Percentiles rank a stretch among this genome's conserved stretches.
Evolutionary conservation across 495 filamentous ascomycete genomes (phyloP).

Genomic region (Neurospora sp.): DNA sequence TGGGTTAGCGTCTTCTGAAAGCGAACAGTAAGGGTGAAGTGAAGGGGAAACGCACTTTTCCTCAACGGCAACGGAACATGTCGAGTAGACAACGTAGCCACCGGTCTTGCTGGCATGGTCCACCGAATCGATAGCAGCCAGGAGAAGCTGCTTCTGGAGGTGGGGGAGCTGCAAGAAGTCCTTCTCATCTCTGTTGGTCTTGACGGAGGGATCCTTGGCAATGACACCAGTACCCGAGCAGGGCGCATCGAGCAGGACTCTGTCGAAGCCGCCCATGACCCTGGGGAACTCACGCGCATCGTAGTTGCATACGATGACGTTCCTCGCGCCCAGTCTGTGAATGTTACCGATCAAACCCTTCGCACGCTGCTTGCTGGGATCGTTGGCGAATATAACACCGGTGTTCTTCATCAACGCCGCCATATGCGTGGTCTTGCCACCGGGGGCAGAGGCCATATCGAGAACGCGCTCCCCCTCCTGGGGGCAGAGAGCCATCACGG

Average conservation of each 20-base stretch:
- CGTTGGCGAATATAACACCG: conserved; percentile 90
- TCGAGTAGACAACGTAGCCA: conserved; percentile 90
- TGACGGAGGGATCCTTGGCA: conserved; percentile 86
- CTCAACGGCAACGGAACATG: conserved; percentile 43
- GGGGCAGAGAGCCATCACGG: conserved; percentile 92
- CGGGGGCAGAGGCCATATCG: conserved; percentile 90
- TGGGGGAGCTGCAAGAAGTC: conserved; percentile 90
- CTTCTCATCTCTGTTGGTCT: conserved; percentile 91
- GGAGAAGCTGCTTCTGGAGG: conserved; percentile 83
- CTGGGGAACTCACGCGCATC: conserved; percentile 87
- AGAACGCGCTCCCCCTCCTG: conserved; percentile 87
- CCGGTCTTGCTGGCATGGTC: conserved; percentile 60
- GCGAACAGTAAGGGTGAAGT: conserved; percentile 28
- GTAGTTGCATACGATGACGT: conserved; percentile 90
- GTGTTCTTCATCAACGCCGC: conserved; percentile 98
- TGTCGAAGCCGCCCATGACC: conserved; percentile 89
- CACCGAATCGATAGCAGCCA: conserved; percentile 89
- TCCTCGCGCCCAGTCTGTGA: conserved; percentile 85
- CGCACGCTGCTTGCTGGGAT: conserved; percentile 82
- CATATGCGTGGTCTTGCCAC: conserved; percentile 95
- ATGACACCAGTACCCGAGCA: conserved; percentile 63
- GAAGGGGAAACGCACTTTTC: conserved; percentile 19
- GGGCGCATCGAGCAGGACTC: conserved; percentile 32
- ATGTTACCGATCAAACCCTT: conserved; percentile 98
- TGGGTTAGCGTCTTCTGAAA: conserved; percentile 58